phyloP scores from a whole-genome alignment of 352 stramenopile species.

The Peronospora belbahrii region DNA sequence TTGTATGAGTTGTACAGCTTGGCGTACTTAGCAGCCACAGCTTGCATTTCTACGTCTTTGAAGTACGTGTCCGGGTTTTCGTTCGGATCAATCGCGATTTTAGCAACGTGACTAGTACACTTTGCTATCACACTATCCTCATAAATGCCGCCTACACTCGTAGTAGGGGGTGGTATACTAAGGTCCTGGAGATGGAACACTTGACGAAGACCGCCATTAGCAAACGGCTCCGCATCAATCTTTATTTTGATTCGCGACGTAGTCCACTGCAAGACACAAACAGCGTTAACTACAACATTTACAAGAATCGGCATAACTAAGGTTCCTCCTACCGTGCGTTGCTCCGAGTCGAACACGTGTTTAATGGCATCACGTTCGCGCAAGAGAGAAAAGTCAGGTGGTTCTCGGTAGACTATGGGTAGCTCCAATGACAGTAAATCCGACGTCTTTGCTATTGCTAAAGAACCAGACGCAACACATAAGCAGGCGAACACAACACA shows the following conservation, averaged over 20 bases:
- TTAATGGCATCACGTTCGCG: constrained; percentile 69
- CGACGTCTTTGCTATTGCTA: constrained; percentile 52
- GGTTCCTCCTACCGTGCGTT: constrained; percentile 34
- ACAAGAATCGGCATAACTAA: neutral
- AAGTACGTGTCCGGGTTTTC: constrained; percentile 83
- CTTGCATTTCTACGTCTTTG: constrained; percentile 82
- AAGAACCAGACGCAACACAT: constrained; percentile 5
- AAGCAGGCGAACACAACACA: neutral
- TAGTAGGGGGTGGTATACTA: constrained; percentile 24
- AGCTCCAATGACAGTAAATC: constrained; percentile 46
- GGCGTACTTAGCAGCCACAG: constrained; percentile 69
- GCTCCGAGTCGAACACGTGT: constrained; percentile 68
- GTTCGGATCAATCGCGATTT: constrained; percentile 70
- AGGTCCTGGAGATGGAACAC: constrained; percentile 70
- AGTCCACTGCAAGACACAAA: constrained; percentile 38
- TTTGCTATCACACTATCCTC: constrained; percentile 24
- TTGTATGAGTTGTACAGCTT: constrained; percentile 79
- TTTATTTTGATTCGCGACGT: constrained; percentile 63
- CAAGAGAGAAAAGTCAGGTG: constrained; percentile 52
- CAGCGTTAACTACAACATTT: neutral
- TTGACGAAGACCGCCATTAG: constrained; percentile 47
- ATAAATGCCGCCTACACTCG: constrained; percentile 4
- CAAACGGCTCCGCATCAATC: constrained; percentile 59
- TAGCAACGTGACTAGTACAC: constrained; percentile 57
- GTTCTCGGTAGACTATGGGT: constrained; percentile 53